Conservation (phyloP, 768 basidiomycete species). For the Hortiboletus flavorubellus region DNA sequence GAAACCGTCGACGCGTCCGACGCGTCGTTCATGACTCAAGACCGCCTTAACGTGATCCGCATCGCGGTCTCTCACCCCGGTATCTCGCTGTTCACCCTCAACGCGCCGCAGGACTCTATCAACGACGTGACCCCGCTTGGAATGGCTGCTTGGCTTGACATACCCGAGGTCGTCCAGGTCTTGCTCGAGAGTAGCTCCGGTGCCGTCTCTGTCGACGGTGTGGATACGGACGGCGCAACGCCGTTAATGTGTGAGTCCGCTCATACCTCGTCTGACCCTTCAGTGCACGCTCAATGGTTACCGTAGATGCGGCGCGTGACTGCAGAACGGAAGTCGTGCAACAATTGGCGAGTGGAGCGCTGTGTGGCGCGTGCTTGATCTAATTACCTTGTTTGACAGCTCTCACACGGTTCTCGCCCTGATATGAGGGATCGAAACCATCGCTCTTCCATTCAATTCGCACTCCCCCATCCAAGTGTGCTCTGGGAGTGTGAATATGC, state of each 20-base stretch:
- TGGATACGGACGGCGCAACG: constrained; percentile 73
- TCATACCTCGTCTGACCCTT: constrained; percentile 1
- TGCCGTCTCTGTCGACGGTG: constrained; percentile 66
- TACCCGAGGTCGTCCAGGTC: constrained; percentile 54
- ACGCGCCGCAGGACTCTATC: constrained; percentile 67
- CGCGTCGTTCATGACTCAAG: constrained; percentile 61
- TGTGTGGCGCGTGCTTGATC: constrained; percentile 2
- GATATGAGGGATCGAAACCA: constrained; percentile 72
- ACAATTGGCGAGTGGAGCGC: constrained; percentile 48
- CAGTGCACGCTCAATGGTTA: neutral
- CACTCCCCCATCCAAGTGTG: constrained; percentile 55
- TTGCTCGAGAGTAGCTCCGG: constrained; percentile 63
- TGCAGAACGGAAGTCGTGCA: constrained; percentile 65
- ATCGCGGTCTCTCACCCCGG: constrained; percentile 52
- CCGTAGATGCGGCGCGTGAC: constrained; percentile 73
- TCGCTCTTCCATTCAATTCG: constrained; percentile 69
- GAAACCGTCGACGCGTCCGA: constrained; percentile 63
- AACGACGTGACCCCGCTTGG: constrained; percentile 75
- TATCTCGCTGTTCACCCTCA: constrained; percentile 65
- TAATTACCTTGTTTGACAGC: constrained; percentile 23
- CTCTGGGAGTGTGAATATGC: constrained; percentile 70
- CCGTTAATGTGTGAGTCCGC: constrained; percentile 75
- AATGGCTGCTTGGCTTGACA: constrained; percentile 76
- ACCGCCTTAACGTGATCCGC: constrained; percentile 56
- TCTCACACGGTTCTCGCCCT: constrained; percentile 67